Percentiles rank a stretch among this genome's conserved stretches.
phyloP scores from a whole-genome alignment of 805 yeast species.

The Starmerella roubikii region DNA sequence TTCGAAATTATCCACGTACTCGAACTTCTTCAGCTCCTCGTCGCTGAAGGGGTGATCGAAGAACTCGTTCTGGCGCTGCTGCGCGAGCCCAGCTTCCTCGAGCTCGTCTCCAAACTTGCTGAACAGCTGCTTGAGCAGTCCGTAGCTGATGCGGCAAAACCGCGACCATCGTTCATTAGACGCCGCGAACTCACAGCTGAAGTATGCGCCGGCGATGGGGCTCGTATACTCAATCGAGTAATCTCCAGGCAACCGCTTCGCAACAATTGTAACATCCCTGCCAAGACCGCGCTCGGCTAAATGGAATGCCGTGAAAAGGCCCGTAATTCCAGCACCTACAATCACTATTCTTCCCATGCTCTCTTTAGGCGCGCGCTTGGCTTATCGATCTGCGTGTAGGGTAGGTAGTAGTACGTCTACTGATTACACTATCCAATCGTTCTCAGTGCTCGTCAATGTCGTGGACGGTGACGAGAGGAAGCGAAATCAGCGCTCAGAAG shows the following conservation, averaged over 20 bases:
- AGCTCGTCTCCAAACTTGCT: conserved; percentile 30
- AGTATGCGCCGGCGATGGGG: conserved; percentile 68
- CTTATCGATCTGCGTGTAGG: no score
- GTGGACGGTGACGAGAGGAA: conserved; percentile 11
- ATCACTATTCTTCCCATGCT: conserved; percentile 18
- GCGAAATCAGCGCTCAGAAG: conserved; percentile 8
- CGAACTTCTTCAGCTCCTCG: conserved; percentile 36
- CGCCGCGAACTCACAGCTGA: conserved; percentile 43
- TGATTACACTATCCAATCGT: no score
- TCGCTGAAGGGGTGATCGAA: conserved; percentile 41
- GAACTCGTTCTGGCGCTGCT: conserved; percentile 40
- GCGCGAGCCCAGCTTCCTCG: conserved; percentile 42
- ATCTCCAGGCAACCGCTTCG: conserved; percentile 65
- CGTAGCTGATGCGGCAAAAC: conserved; percentile 47
- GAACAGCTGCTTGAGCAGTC: conserved; percentile 34
- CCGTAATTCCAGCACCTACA: conserved; percentile 51
- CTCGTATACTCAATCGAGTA: conserved; percentile 60
- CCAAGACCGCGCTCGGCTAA: conserved; percentile 32
- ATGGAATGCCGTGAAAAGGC: conserved; percentile 46
- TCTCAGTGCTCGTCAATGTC: no score
- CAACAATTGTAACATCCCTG: conserved; percentile 40
- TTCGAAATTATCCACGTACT: conserved; percentile 37
- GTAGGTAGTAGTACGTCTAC: no score
- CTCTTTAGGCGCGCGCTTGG: no score
- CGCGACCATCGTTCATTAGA: conserved; percentile 36